Evolutionary conservation across 768 basidiomycete species (phyloP), one percentile per base, ranked within the genome.

Genomic region (Lactifluus subvellereus): DNA sequence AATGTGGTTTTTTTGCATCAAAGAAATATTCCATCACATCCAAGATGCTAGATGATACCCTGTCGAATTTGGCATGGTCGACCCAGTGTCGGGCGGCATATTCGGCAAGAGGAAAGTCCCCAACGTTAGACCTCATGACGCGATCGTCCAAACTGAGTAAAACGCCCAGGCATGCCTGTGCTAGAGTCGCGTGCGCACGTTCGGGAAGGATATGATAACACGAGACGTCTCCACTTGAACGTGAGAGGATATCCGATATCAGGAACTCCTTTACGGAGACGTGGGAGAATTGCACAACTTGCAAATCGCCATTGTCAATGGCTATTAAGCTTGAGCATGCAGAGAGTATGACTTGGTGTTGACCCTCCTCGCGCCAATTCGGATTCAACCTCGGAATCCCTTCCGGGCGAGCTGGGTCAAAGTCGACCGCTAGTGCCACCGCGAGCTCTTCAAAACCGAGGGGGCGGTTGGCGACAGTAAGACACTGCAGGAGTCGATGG

Each of bases 201-300:
- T 60, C 33, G 43, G 40, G 52, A n/a, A 16, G 4, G 3, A 60
- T 40, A 22, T 60, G 59, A 48, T 54, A 60, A 0, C 18, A 22
- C 1, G 52, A 60, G 33, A 54, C 27, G n/a, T 48, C 22, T 32
- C 11, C 35, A 14, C 11, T 38, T 48, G 53, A 35, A 30, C 22
- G 9, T 0, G 57, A 43, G 4, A 59, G 57, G 5, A 37, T 51
- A 32, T 42, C 14, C 6, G 62, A 63, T 0, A 35, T 63, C 1
- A 63, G 45, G 30, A 47, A 63, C 16, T 58, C 62, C 6, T 63
- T 57, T 4, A 63, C 62, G 0, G 62, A 58, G 27, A 53, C 18
- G n/a, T 63, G 62, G 1, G 62, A 59, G 4, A 64, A 64, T 6
- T 64, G 51, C 2, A 64, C 62, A 5, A 64, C 22, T 40, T 38